Evolutionary conservation across 1,139 yeast species (phyloP), one percentile per base, ranked within the genome.

Genomic region (Maudiozyma humilis): DNA sequence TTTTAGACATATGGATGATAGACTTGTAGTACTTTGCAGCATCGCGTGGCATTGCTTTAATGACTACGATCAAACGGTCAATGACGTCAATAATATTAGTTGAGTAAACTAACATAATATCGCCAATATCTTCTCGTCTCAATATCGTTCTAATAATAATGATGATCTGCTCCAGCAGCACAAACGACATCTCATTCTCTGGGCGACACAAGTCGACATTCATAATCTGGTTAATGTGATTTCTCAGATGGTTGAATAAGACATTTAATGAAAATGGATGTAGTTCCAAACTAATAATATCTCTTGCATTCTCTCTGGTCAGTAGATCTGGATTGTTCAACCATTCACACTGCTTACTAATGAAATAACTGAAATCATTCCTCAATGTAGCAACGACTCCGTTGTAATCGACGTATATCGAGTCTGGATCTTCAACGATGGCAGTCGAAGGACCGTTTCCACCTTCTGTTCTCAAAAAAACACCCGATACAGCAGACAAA

Each of bases 1-100:
- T 64, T 51, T 77, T 75, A 46, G 86, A 78, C 53, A 79, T 71
- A 45, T 82, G 71, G 44, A 81, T 71, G 47, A 77, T 74, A 34
- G 82, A 66, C 46, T 79, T 69, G 42, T 72, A 64, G 18, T 70
- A 69, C 41, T 69, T 71, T 2, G 67, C 55, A 42, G 65, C 68
- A 42, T 52, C 60, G 49, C 48, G 51, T 3, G 54, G 52, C 30
- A 55, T 70, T 55, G 52, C 50, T 57, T 73, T 58, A 51, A 69
- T 60, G 36, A 65, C 59, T n/a, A 53, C 64, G 25, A 71, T 56
- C 18, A 64, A 51, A 27, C 65, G 59, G 5, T 67, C 68, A 48
- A 70, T 53, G 7, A 60, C 55, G 4, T 64, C 60, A 3, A 72
- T 55, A 23, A 73, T 55, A 32, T 67, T 71, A n/a, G 67, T 57